These are phyloP conservation scores for Ilyonectria mors-panacis DNA, from an alignment of 2,329 filamentous ascomycete genomes.

Conservation along the genomic window DNA sequence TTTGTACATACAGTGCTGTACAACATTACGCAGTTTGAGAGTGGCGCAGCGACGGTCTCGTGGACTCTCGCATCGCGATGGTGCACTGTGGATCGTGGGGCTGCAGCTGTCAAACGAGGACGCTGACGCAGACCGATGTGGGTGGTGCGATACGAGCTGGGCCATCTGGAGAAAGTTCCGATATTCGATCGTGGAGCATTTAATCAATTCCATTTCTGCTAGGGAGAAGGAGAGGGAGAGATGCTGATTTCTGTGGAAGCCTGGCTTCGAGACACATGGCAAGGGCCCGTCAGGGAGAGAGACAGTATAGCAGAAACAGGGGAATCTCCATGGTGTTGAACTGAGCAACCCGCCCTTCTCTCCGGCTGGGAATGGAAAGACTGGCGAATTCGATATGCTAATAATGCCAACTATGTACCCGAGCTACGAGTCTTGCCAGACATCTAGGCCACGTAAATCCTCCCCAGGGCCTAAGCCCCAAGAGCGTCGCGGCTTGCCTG, in stretches of 20 bases:
- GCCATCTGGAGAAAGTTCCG: not conserved
- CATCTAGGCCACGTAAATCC: not conserved
- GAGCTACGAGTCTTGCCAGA: not conserved
- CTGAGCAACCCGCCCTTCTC: no score
- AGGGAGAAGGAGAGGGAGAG: not conserved
- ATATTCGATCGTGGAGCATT: not conserved
- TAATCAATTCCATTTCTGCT: not conserved
- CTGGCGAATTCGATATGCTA: not conserved
- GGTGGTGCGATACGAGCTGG: not conserved
- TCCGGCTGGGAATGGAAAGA: not conserved
- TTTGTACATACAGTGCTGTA: not conserved
- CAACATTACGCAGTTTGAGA: conserved; percentile 11
- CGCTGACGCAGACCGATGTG: conserved; percentile 7
- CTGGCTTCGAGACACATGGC: not conserved
- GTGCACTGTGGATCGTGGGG: not conserved
- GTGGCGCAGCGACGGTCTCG: conserved; percentile 21
- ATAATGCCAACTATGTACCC: not conserved
- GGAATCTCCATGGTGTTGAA: not conserved
- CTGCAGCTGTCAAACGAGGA: not conserved
- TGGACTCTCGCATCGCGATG: not conserved
- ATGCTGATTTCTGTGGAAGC: not conserved
- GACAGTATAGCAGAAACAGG: not conserved
- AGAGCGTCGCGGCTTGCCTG: not conserved
- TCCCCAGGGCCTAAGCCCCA: not conserved
- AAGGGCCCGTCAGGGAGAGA: not conserved